Evolutionary conservation across 805 yeast species (phyloP).

Genomic region (Nadsonia fulvescens): DNA sequence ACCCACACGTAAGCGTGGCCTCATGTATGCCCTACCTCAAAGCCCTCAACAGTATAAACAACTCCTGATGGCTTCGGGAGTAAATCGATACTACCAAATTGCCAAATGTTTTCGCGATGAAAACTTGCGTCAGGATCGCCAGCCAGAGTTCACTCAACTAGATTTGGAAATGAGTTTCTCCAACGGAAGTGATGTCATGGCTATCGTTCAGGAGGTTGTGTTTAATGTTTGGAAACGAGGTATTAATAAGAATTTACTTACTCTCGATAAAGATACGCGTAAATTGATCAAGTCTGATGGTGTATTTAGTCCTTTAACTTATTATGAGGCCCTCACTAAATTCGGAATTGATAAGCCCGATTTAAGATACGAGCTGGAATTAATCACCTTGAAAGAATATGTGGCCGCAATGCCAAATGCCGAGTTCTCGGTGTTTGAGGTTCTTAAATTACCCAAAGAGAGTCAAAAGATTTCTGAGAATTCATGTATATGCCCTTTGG

Average conservation of each 20-base stretch:
- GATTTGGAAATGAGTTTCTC: constrained; percentile 89
- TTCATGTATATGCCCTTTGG: no score
- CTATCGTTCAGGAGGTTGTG: constrained; percentile 42
- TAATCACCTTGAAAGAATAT: constrained; percentile 29
- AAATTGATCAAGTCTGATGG: not conserved
- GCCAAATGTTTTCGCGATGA: constrained; percentile 95
- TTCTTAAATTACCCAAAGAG: constrained; percentile 7
- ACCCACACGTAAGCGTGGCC: constrained; percentile 51
- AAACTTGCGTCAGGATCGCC: constrained; percentile 85
- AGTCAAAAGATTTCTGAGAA: constrained; percentile 3
- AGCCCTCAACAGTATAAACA: constrained; percentile 98
- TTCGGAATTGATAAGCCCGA: constrained; percentile 96
- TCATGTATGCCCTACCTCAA: constrained; percentile 84
- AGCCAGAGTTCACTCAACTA: constrained; percentile 95
- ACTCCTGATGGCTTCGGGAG: constrained; percentile 84
- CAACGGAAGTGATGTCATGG: constrained; percentile 44
- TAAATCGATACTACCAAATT: constrained; percentile 68
- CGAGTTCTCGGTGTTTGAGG: constrained; percentile 54
- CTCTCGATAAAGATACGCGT: constrained; percentile 14
- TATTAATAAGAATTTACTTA: constrained; percentile 18
- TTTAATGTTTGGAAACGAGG: constrained; percentile 35
- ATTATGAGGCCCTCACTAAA: constrained; percentile 45
- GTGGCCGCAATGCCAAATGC: constrained; percentile 20
- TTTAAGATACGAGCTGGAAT: constrained; percentile 34
- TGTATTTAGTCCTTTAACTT: constrained; percentile 24